Evolutionary conservation across 2,329 filamentous ascomycete genomes (phyloP).

Genomic region (Ascosphaera aggregata): DNA sequence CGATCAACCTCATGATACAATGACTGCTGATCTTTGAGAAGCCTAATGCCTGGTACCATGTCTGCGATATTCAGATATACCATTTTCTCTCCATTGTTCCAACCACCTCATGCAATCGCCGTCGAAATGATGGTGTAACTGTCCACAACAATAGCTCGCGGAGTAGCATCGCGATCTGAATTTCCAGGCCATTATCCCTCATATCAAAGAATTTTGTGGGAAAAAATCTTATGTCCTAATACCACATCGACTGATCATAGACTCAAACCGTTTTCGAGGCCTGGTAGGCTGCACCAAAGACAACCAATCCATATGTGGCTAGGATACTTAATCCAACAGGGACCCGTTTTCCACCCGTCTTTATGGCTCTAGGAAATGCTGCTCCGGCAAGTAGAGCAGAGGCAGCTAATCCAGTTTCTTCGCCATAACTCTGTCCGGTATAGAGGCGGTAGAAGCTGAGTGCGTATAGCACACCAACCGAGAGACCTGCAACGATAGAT

Average conservation of each 20-base stretch:
- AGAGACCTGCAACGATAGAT: constrained; percentile 62
- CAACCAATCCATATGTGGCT: constrained; percentile 53
- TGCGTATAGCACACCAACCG: constrained; percentile 57
- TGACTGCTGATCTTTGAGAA: constrained; percentile 9
- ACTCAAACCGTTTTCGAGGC: constrained; percentile 9
- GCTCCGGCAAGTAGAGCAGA: constrained; percentile 66
- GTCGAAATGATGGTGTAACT: too few relatives aligned
- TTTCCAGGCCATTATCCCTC: too few relatives aligned
- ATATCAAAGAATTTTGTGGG: too few relatives aligned
- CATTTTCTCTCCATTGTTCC: too few relatives aligned
- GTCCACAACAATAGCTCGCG: too few relatives aligned
- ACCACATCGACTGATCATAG: neutral
- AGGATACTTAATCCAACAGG: constrained; percentile 58
- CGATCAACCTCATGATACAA: constrained; percentile 36
- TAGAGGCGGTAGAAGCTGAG: constrained; percentile 64
- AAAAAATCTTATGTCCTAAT: neutral
- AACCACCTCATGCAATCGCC: too few relatives aligned
- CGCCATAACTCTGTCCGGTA: constrained; percentile 53
- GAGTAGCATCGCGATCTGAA: too few relatives aligned
- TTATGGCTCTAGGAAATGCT: constrained; percentile 68
- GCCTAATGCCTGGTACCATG: neutral
- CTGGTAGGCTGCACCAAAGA: constrained; percentile 49
- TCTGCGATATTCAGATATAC: too few relatives aligned
- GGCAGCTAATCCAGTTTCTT: constrained; percentile 74
- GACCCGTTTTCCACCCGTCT: constrained; percentile 52